A percentile compares a stretch with the other conserved stretches of the same genome.
These are phyloP conservation scores for Calamus simplicifolius DNA, from an alignment of 176 grass and related monocot genomes.

Conservation along the genomic window DNA sequence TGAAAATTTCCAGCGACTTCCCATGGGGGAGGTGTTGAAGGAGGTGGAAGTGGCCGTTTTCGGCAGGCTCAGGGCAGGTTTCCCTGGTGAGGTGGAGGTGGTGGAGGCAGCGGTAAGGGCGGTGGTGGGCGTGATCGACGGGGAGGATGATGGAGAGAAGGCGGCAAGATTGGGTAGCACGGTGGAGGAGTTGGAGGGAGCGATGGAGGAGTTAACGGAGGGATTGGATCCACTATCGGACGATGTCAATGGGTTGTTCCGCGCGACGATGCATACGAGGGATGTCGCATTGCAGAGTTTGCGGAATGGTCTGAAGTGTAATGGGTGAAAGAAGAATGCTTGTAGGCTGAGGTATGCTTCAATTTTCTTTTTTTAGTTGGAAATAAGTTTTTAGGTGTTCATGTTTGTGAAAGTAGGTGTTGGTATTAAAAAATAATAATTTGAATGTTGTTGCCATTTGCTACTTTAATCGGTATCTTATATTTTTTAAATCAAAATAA, in stretches of 20 bases:
- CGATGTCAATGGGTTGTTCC: conserved; percentile 16
- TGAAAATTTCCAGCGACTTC: background rate
- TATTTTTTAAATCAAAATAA: no score
- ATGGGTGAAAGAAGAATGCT: no score
- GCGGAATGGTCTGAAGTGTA: background rate
- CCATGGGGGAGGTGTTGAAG: conserved; percentile 7
- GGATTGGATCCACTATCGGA: conserved; percentile 18
- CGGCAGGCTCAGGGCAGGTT: background rate
- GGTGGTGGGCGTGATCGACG: conserved; percentile 15
- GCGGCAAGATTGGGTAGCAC: conserved; percentile 1
- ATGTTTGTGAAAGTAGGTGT: no score
- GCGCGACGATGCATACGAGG: conserved; percentile 11
- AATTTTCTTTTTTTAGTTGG: no score
- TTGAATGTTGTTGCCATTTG: no score
- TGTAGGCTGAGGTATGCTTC: no score
- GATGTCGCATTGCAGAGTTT: conserved; percentile 11
- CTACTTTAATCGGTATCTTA: no score
- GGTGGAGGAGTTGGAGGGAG: conserved; percentile 6
- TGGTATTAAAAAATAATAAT: no score
- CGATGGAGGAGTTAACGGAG: conserved; percentile 12
- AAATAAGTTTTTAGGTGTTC: no score
- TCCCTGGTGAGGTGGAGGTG: conserved; percentile 13
- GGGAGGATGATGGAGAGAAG: background rate
- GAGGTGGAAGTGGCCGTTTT: conserved; percentile 1
- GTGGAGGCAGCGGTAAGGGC: conserved; percentile 16